Conservation (phyloP, 257 asterid genomes). For the Oldenlandia corymbosa region DNA sequence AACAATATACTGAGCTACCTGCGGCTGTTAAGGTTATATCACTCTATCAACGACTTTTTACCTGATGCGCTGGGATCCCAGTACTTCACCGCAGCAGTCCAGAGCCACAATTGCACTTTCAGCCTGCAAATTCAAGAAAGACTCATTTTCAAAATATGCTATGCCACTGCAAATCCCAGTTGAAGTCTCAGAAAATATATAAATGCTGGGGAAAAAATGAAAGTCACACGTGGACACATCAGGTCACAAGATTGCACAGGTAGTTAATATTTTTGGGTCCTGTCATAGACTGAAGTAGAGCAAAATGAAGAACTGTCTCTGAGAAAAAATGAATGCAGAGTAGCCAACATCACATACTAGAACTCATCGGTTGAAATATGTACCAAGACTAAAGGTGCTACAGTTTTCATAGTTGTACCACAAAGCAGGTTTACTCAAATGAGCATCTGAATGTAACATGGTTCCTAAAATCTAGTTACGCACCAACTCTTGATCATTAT, state of each 20-base stretch:
- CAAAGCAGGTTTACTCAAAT: background rate
- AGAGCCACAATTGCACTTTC: constrained; percentile 88
- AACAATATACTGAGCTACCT: background rate
- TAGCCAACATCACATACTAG: background rate
- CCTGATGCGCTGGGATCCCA: constrained; percentile 89
- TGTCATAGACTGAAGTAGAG: too few relatives aligned
- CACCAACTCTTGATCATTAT: background rate
- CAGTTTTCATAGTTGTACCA: too few relatives aligned
- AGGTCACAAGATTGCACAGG: too few relatives aligned
- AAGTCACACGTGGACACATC: too few relatives aligned
- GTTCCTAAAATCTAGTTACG: background rate
- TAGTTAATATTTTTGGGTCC: too few relatives aligned
- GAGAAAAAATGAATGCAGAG: too few relatives aligned
- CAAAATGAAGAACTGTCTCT: too few relatives aligned
- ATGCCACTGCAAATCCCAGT: background rate
- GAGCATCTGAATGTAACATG: background rate
- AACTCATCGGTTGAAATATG: background rate
- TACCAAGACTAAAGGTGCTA: background rate
- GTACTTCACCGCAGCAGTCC: constrained; percentile 74
- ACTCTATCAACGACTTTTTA: constrained; percentile 18
- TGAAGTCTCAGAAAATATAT: background rate
- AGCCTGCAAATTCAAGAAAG: constrained; percentile 44
- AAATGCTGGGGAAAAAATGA: too few relatives aligned
- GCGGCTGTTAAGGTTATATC: background rate
- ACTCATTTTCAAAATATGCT: background rate